Conservation (phyloP, 2,329 filamentous ascomycete species). For the Microdochium trichocladiopsis region DNA sequence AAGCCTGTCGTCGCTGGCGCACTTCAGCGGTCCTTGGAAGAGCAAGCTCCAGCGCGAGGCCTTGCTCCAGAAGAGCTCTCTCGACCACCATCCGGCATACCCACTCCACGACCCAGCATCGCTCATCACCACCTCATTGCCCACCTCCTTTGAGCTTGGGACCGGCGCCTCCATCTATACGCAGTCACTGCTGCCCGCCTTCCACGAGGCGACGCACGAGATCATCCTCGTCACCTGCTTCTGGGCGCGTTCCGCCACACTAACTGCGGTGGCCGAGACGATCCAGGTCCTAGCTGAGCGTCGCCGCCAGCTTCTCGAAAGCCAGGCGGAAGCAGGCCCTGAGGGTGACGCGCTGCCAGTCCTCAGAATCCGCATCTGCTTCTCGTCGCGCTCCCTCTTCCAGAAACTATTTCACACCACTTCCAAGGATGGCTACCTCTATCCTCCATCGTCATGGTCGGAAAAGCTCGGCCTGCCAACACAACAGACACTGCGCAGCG, state of each 20-base stretch:
- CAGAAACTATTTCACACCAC: constrained; percentile 71
- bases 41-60: background rate
- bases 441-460: constrained; percentile 52
- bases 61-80: background rate
- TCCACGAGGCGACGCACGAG: constrained; percentile 54
- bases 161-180: constrained; percentile 52
- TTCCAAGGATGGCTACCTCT: constrained; percentile 54
- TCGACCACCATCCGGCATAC: background rate
- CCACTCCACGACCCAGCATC: background rate
- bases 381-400: constrained; percentile 65
- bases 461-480: constrained; percentile 56
- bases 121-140: constrained; percentile 26
- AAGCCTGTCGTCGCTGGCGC: background rate
- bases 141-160: constrained; percentile 43
- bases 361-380: constrained; percentile 63
- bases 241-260: constrained; percentile 62
- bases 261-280: constrained; percentile 47
- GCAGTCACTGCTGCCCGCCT: constrained; percentile 49
- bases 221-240: constrained; percentile 77
- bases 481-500: constrained; percentile 39
- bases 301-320: constrained; percentile 28
- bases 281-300: constrained; percentile 50
- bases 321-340: constrained; percentile 9
- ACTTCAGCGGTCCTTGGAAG: background rate
- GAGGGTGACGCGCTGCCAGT: constrained; percentile 10